These are phyloP conservation scores for Spathaspora passalidarum DNA, from an alignment of 805 yeast genomes.

Conservation along the genomic window DNA sequence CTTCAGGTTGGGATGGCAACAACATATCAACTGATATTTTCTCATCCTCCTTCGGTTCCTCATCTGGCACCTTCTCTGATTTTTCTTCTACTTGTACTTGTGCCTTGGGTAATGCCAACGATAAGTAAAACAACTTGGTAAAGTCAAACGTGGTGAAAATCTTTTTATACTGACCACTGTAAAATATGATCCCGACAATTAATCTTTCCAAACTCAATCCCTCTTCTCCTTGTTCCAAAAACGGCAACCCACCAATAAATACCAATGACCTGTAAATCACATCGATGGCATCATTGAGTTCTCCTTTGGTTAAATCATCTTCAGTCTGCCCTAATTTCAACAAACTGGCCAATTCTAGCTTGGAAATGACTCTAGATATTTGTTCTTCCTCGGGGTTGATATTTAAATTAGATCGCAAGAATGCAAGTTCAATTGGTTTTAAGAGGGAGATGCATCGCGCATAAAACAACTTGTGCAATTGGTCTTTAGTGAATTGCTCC, in stretches of 20 bases:
- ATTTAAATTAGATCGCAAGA: conserved; percentile 11
- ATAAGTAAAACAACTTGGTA: conserved; percentile 44
- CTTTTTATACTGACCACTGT: conserved; percentile 39
- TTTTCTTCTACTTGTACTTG: neutral
- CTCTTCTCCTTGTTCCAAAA: conserved; percentile 26
- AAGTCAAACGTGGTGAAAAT: conserved; percentile 39
- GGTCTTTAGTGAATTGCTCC: conserved; percentile 8
- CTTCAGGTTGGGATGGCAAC: conserved; percentile 10
- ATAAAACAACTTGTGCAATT: conserved; percentile 19
- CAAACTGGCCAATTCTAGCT: conserved; percentile 18
- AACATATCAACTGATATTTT: conserved; percentile 13
- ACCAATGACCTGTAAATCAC: conserved; percentile 39
- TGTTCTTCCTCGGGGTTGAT: conserved; percentile 9
- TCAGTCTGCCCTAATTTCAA: conserved; percentile 16
- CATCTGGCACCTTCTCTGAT: neutral
- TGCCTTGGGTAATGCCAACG: conserved; percentile 24
- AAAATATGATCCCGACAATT: conserved; percentile 29
- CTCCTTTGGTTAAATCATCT: neutral
- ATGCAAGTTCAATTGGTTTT: conserved; percentile 19
- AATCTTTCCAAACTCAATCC: conserved; percentile 40
- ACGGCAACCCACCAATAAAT: conserved; percentile 50
- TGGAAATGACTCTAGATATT: conserved; percentile 1
- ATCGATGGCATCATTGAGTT: conserved; percentile 6
- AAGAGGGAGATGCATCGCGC: conserved; percentile 14
- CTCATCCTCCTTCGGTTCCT: neutral